Evolutionary conservation across 176 grass and related monocot species (phyloP), one percentile per base, ranked within the genome.

Genomic region (Zoysia japonica): DNA sequence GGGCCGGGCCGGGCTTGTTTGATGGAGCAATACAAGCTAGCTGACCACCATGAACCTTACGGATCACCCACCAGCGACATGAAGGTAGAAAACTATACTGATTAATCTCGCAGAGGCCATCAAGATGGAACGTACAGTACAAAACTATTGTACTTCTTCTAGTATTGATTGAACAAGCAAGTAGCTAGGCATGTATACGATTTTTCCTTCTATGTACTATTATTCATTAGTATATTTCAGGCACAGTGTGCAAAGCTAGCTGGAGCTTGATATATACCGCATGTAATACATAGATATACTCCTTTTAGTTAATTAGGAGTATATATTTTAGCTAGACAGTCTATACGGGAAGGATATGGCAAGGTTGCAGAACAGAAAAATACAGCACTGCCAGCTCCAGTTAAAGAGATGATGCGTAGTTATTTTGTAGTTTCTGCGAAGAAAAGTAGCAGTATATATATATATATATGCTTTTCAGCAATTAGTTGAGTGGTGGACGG

Each of bases 181-280:
- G 17, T 48, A 7, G 40, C 13, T 50, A 13, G 2, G 5, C 49
- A 65, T 56, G 73, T 7, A 78, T 63, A 70, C 79, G n/a, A 42
- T 65, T 61, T 80, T 80, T 74, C 71, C 8, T 47, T 63, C 51
- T 16, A 5, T 37, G 65, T 84, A 76, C 16, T 28, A 11, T 5
- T 75, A 79, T 9, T 11, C 1, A 79, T 9, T 11, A 6, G 6
- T 8, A 57, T 68, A 80, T 86, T 80, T 51, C 84, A 80, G 61
- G 77, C 61, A 61, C 77, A 80, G 4, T 14, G 84, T 50, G 77
- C 77, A 68, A 86, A 74, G 16, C 50, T 68, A 74, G 69, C 70
- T 68, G 50, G 84, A 74, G 69, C 84, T 50, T 86, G 84, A 61
- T 61, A 0, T 20, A 28, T 28, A 28, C 28, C 28, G 7, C 41